Evolutionary conservation across 805 yeast species (phyloP).

Genomic region (Metschnikowia chrysomelidarum): DNA sequence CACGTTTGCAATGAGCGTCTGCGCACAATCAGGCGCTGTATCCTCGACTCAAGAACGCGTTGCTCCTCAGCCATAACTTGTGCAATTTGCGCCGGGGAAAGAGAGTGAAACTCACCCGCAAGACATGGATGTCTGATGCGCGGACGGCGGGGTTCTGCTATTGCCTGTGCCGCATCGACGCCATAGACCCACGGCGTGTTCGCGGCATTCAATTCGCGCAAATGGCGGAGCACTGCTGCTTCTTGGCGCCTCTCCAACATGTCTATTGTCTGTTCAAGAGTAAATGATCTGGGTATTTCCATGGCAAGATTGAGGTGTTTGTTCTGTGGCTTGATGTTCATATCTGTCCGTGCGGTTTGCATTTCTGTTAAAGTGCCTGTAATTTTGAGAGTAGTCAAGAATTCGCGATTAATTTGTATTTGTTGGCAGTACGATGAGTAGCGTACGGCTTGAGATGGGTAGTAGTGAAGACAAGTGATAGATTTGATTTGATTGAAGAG

Average conservation of each 20-base stretch:
- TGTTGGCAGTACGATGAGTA: too few species aligned
- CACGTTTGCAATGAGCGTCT: constrained; percentile 1
- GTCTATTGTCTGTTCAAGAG: constrained; percentile 49
- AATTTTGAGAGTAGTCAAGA: too few species aligned
- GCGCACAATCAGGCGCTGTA: constrained; percentile 8
- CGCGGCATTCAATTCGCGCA: constrained; percentile 63
- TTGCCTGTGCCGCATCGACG: neutral
- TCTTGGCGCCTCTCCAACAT: constrained; percentile 74
- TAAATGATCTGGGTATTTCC: constrained; percentile 2
- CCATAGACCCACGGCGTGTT: constrained; percentile 34
- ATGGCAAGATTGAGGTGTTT: neutral
- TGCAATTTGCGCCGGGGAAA: constrained; percentile 9
- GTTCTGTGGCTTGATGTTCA: neutral
- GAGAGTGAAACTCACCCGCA: constrained; percentile 2
- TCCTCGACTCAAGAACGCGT: constrained; percentile 7
- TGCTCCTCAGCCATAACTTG: constrained; percentile 13
- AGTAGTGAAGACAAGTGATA: too few species aligned
- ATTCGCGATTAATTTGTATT: too few species aligned
- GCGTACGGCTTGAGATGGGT: too few species aligned
- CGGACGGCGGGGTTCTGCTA: neutral
- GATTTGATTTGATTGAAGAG: too few species aligned
- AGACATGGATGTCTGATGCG: constrained; percentile 1
- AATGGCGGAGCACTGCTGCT: constrained; percentile 64
- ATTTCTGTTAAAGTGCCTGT: neutral
- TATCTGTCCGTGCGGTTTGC: neutral